phyloP scores from a whole-genome alignment of 2,329 filamentous ascomycete genomes.

The Beauveria medogensis region DNA sequence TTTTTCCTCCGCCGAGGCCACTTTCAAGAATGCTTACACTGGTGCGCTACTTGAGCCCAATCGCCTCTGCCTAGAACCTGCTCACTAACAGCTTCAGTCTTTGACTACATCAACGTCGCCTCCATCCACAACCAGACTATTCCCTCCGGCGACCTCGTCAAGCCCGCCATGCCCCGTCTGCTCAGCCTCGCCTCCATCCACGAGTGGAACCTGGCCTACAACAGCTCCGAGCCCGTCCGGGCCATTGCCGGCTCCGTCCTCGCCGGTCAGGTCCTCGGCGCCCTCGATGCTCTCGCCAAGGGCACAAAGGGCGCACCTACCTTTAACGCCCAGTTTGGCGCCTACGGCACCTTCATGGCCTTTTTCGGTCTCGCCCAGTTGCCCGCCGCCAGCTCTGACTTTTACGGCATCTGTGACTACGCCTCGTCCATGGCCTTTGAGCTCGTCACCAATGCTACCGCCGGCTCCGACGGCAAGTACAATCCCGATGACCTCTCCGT shows the following conservation, averaged over 20 bases:
- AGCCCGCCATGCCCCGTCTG: conserved; percentile 52
- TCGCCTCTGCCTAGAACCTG: background rate
- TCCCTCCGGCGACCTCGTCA: conserved; percentile 45
- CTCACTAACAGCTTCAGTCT: conserved; percentile 34
- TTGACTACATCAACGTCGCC: conserved; percentile 52
- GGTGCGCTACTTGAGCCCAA: conserved; percentile 34
- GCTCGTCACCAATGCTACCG: conserved; percentile 48
- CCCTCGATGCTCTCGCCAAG: conserved; percentile 45
- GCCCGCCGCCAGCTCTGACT: conserved; percentile 46
- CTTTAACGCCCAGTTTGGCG: conserved; percentile 50
- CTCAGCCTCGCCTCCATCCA: conserved; percentile 68
- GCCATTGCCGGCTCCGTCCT: conserved; percentile 51
- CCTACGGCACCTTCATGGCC: conserved; percentile 53
- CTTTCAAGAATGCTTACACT: conserved; percentile 53
- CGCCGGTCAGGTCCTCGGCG: conserved; percentile 44
- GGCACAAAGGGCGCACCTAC: conserved; percentile 27
- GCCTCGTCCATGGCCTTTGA: conserved; percentile 77
- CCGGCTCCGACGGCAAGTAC: conserved; percentile 33
- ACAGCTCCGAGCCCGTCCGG: conserved; percentile 58
- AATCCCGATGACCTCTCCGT: conserved; percentile 41
- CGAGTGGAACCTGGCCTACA: conserved; percentile 79
- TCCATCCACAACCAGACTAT: conserved; percentile 47
- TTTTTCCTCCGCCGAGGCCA: conserved; percentile 36
- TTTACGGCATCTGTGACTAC: conserved; percentile 75
- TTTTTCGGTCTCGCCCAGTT: conserved; percentile 55